Percentiles rank a stretch among this genome's conserved stretches.
phyloP scores from a whole-genome alignment of 2,329 filamentous ascomycete genomes.

The Didymella glomerata region DNA sequence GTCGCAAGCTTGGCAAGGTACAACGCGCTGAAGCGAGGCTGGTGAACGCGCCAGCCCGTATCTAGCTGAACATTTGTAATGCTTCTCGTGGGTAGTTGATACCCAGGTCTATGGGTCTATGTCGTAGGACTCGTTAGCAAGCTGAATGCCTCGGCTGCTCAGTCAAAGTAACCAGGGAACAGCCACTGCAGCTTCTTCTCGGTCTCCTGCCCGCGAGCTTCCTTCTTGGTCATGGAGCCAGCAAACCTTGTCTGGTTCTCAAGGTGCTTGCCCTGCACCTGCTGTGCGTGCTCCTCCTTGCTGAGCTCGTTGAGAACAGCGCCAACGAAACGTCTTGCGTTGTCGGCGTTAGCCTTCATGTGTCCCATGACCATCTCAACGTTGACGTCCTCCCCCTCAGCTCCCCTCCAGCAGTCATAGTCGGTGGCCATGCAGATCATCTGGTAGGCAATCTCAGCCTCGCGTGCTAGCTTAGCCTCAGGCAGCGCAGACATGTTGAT shows the following conservation, averaged over 20 bases:
- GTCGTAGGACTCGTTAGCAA: conserved; percentile 17
- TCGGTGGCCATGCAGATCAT: conserved; percentile 99
- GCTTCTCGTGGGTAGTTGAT: conserved; percentile 12
- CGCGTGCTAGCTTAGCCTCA: conserved; percentile 93
- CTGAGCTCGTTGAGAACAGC: conserved; percentile 87
- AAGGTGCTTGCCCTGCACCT: conserved; percentile 83
- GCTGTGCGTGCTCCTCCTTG: conserved; percentile 76
- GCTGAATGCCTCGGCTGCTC: conserved; percentile 4
- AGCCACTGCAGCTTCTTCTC: conserved; percentile 84
- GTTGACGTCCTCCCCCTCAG: conserved; percentile 77
- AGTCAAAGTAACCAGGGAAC: conserved; percentile 80
- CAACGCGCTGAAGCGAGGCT: conserved; percentile 9
- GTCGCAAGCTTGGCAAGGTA: conserved; percentile 4
- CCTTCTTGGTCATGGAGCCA: conserved; percentile 81
- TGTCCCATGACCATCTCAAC: conserved; percentile 97
- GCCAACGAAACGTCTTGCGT: conserved; percentile 84
- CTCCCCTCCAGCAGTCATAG: conserved; percentile 96
- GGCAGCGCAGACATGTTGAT: conserved; percentile 99
- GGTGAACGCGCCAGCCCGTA: not conserved
- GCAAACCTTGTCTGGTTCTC: conserved; percentile 79
- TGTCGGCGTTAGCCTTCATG: conserved; percentile 92
- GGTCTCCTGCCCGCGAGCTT: conserved; percentile 76
- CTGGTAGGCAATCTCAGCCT: conserved; percentile 96
- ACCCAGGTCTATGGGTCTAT: conserved; percentile 20
- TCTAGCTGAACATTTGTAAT: conserved; percentile 12